Evolutionary conservation across 352 stramenopile genomes (phyloP).

Genomic region (Globisporangium apiculatum): DNA sequence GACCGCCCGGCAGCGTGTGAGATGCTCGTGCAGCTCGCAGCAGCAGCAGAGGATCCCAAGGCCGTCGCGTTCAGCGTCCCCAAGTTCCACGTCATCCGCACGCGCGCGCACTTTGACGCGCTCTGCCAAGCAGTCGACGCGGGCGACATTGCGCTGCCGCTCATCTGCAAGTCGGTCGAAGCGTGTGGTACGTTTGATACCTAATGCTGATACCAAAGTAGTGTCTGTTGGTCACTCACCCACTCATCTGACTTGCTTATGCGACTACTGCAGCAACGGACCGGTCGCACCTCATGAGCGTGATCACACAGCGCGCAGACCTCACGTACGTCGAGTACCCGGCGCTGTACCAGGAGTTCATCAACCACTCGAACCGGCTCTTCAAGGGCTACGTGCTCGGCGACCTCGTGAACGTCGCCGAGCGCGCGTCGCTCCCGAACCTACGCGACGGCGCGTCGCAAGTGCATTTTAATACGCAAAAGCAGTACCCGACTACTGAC

Average conservation of each 20-base stretch:
- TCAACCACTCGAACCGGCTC: conserved; percentile 72
- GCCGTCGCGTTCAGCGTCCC: conserved; percentile 39
- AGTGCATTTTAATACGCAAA: conserved; percentile 80
- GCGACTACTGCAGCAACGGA: conserved; percentile 44
- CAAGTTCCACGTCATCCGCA: conserved; percentile 38
- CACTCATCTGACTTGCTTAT: background rate
- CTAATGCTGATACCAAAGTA: too few relatives aligned
- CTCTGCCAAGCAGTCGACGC: conserved; percentile 31
- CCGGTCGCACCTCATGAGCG: conserved; percentile 78
- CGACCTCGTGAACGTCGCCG: conserved; percentile 64
- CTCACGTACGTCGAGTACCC: conserved; percentile 49
- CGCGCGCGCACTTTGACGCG: conserved; percentile 24
- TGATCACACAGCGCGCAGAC: conserved; percentile 61
- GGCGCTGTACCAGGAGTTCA: conserved; percentile 73
- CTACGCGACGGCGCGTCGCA: conserved; percentile 37
- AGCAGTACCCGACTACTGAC: conserved; percentile 57
- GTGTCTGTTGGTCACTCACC: background rate
- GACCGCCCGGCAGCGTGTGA: conserved; percentile 52
- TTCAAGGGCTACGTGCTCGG: conserved; percentile 85
- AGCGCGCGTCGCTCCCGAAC: conserved; percentile 71
- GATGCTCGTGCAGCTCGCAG: conserved; percentile 25
- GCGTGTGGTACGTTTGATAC: conserved; percentile 50
- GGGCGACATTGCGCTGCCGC: conserved; percentile 38
- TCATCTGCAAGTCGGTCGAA: conserved; percentile 82
- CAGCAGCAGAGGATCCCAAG: background rate